Conservation (phyloP, 108 stramenopile genomes). For the Skeletonema potamos region DNA sequence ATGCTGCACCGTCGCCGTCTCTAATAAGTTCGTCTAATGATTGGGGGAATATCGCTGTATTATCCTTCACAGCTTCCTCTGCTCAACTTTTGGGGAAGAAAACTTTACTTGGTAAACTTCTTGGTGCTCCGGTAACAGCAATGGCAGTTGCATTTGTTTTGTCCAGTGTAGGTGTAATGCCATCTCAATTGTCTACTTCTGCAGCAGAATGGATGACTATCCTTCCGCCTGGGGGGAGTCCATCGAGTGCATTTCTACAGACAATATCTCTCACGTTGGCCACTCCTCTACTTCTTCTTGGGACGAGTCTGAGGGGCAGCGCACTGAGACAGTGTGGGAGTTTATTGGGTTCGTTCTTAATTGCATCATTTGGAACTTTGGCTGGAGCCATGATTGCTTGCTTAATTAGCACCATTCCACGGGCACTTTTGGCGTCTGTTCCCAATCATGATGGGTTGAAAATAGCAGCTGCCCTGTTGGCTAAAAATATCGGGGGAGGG, state of each 20-base stretch:
- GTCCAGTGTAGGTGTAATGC: constrained; percentile 56
- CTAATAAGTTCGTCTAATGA: constrained; percentile 45
- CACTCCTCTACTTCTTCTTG: constrained; percentile 76
- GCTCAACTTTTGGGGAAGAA: constrained; percentile 61
- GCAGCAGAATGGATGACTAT: constrained; percentile 14
- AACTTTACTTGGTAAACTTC: constrained; percentile 57
- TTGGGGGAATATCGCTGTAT: constrained; percentile 72
- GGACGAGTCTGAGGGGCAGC: constrained; percentile 58
- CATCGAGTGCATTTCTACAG: constrained; percentile 30
- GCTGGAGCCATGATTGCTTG: constrained; percentile 61
- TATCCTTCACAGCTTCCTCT: constrained; percentile 45
- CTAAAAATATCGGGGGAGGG: constrained; percentile 87
- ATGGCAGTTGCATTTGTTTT: constrained; percentile 78
- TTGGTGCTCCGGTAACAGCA: constrained; percentile 81
- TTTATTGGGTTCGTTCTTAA: constrained; percentile 57
- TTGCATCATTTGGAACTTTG: constrained; percentile 62
- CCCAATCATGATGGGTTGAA: constrained; percentile 56
- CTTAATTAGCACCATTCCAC: constrained; percentile 8
- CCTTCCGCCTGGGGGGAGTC: constrained; percentile 63
- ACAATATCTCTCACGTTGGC: constrained; percentile 54
- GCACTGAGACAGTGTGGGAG: constrained; percentile 44
- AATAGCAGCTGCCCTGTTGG: constrained; percentile 72
- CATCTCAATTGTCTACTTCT: background rate
- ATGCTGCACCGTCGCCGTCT: constrained; percentile 3
- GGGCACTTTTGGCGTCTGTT: constrained; percentile 31